Percentiles rank a stretch among this genome's conserved stretches.
Evolutionary conservation across 2,329 filamentous ascomycete genomes (phyloP).

Genomic region (Calonectria hongkongensis): DNA sequence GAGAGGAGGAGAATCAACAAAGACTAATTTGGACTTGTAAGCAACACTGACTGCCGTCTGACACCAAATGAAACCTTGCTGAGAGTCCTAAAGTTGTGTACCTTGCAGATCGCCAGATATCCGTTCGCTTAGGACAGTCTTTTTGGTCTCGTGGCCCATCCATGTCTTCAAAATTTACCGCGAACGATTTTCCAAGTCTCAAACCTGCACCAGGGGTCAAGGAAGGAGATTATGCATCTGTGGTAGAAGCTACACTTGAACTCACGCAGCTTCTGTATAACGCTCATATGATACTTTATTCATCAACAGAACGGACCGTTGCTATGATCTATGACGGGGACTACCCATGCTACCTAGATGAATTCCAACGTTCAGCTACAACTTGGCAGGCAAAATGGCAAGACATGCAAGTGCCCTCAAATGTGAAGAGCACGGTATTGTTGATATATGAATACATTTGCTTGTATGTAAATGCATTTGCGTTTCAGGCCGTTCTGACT

Average conservation of each 20-base stretch:
- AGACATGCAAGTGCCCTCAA: not conserved
- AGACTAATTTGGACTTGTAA: conserved; percentile 19
- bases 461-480: conserved; percentile 19
- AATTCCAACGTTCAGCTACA: conserved; percentile 4
- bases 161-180: conserved; percentile 19
- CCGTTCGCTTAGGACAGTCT: conserved; percentile 12
- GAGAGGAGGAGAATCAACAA: conserved; percentile 9
- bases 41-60: not conserved
- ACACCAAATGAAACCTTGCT: no score
- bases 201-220: not conserved
- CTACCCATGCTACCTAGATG: conserved; percentile 13
- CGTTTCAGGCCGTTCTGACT: conserved; percentile 23
- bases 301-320: conserved; percentile 8
- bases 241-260: conserved; percentile 15
- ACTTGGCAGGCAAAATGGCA: conserved; percentile 21
- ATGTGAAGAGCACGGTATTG: conserved; percentile 1
- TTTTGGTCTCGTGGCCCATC: conserved; percentile 26
- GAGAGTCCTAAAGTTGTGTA: not conserved
- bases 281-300: conserved; percentile 18
- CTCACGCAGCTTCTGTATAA: conserved; percentile 24
- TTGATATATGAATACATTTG: conserved; percentile 26
- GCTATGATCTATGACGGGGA: conserved; percentile 24
- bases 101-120: conserved; percentile 18
- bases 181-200: conserved; percentile 25
- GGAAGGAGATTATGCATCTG: conserved; percentile 15